A percentile compares a stretch with the other conserved stretches of the same genome.
These are phyloP conservation scores for Solanum sejunctum DNA, from an alignment of 257 asterid genomes.

Conservation along the genomic window DNA sequence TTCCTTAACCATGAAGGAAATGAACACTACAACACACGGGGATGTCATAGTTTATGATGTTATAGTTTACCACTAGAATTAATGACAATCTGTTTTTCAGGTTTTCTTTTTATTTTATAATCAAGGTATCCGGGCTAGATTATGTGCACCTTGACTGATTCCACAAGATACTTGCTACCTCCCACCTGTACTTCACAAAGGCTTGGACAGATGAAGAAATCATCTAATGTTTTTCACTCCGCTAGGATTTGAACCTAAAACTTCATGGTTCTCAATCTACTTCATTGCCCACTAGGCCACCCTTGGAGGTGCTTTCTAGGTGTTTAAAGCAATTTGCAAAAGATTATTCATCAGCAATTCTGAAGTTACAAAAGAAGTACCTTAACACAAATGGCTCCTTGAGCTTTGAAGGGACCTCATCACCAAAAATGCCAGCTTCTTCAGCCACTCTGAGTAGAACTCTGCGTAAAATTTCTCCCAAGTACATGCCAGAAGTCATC, in stretches of 20 bases:
- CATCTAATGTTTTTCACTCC: neutral
- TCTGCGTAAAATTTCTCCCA: slow-evolving; percentile 81
- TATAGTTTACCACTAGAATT: neutral
- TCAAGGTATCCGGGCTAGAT: neutral
- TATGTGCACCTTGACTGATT: neutral
- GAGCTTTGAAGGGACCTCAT: slow-evolving; percentile 67
- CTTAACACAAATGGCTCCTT: slow-evolving; percentile 43
- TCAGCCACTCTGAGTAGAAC: slow-evolving; percentile 63
- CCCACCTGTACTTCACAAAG: neutral
- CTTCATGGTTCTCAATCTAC: neutral
- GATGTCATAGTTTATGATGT: neutral
- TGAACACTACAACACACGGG: neutral
- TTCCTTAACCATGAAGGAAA: neutral
- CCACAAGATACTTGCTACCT: neutral
- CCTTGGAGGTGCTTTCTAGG: neutral
- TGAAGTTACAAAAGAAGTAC: slow-evolving; percentile 14
- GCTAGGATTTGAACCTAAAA: neutral
- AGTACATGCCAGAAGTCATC: slow-evolving; percentile 78
- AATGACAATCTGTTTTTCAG: neutral
- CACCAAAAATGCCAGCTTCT: slow-evolving; percentile 75
- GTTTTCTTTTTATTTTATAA: neutral
- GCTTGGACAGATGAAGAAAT: neutral
- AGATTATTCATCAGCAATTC: neutral
- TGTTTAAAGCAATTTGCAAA: neutral
- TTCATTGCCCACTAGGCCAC: neutral